Evolutionary conservation across 768 basidiomycete species (phyloP).

Genomic region (Lentinula boryana): DNA sequence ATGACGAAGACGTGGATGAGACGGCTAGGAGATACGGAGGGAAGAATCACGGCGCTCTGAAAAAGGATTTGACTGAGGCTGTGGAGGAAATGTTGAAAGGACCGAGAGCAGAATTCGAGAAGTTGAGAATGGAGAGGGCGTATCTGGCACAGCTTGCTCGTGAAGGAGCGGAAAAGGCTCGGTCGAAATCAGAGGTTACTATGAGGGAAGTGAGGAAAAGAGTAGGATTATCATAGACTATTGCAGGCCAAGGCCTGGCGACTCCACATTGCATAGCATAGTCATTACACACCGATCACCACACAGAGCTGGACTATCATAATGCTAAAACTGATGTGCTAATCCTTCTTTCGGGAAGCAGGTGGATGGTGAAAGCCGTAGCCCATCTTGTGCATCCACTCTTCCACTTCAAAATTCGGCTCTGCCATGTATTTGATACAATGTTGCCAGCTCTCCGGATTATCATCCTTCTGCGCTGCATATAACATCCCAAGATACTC

Average conservation of each 20-base stretch:
- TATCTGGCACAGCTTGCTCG: conserved; percentile 60
- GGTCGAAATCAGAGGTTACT: conserved; percentile 51
- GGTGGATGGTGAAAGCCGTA: too few relatives aligned
- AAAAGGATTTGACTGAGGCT: conserved; percentile 68
- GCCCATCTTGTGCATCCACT: too few relatives aligned
- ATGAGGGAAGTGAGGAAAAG: conserved; percentile 61
- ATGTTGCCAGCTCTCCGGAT: too few relatives aligned
- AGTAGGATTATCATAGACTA: conserved; percentile 38
- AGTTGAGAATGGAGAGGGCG: conserved; percentile 48
- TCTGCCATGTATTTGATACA: too few relatives aligned
- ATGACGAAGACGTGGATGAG: conserved; percentile 30
- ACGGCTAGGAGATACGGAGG: conserved; percentile 47
- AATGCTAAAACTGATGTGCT: too few relatives aligned
- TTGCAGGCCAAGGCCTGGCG: background rate
- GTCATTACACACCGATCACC: background rate
- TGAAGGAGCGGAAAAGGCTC: conserved; percentile 60
- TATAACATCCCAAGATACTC: too few relatives aligned
- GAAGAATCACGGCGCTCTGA: conserved; percentile 61
- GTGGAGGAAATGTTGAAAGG: conserved; percentile 59
- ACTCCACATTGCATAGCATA: too few relatives aligned
- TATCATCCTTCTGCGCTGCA: too few relatives aligned
- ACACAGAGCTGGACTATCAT: too few relatives aligned
- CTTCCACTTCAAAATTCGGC: too few relatives aligned
- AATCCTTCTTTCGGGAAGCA: too few relatives aligned
- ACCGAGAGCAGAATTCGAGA: conserved; percentile 67